Percentiles rank a stretch among this genome's conserved stretches.
phyloP scores from a whole-genome alignment of 169 alveolate species.

The Neospora caninum region DNA sequence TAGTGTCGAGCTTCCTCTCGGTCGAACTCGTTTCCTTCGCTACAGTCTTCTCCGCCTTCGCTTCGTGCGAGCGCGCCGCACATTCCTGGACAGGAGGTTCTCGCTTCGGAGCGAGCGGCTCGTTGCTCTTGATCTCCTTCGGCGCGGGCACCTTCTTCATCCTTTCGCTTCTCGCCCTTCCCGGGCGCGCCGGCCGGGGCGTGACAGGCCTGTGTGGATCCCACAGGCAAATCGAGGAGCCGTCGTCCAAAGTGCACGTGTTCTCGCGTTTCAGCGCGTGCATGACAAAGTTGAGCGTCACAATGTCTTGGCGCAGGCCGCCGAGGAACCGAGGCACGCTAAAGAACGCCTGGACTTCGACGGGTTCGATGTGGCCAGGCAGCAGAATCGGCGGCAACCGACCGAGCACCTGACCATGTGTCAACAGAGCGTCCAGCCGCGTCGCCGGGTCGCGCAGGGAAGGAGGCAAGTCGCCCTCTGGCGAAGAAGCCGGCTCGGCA shows the following conservation, averaged over 20 bases:
- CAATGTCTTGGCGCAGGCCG: not conserved
- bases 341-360: not conserved
- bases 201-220: not conserved
- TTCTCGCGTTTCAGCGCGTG: not conserved
- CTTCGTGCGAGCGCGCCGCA: not conserved
- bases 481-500: no score
- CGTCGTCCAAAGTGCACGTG: not conserved
- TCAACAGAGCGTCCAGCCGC: not conserved
- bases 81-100: not conserved
- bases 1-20: not conserved
- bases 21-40: not conserved
- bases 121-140: not conserved
- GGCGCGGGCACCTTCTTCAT: not conserved
- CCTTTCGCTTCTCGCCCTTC: not conserved
- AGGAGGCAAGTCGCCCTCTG: not conserved
- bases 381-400: conserved; percentile 5
- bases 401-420: not conserved
- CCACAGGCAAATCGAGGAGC: not conserved
- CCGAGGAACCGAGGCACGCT: not conserved
- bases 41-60: not conserved
- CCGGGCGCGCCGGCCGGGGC: not conserved
- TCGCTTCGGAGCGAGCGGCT: not conserved
- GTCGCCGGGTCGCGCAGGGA: not conserved
- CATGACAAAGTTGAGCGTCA: not conserved
- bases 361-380: not conserved